These are phyloP conservation scores for Cercospora citrullina DNA, from an alignment of 2,329 filamentous ascomycete genomes.

Conservation along the genomic window DNA sequence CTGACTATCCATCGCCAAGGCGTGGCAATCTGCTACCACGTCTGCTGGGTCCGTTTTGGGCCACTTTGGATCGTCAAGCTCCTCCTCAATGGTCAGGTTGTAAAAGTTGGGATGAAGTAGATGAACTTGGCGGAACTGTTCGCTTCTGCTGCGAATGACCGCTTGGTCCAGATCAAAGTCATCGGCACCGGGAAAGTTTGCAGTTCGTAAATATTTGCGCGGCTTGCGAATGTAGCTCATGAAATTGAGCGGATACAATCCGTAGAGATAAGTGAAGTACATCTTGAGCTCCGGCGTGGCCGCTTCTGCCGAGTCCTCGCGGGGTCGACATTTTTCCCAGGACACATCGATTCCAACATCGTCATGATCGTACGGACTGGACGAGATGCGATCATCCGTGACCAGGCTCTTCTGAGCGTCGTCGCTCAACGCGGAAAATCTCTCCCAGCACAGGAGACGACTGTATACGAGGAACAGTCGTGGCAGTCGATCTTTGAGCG, in stretches of 20 bases:
- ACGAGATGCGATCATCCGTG: constrained; percentile 38
- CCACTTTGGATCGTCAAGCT: constrained; percentile 76
- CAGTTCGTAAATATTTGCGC: constrained; percentile 72
- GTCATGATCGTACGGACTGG: constrained; percentile 44
- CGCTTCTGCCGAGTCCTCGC: constrained; percentile 62
- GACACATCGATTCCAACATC: constrained; percentile 41
- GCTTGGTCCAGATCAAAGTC: constrained; percentile 76
- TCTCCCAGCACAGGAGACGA: constrained; percentile 76
- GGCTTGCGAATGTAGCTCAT: constrained; percentile 84
- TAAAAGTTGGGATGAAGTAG: constrained; percentile 84
- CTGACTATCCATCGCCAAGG: constrained; percentile 56
- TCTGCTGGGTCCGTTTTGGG: constrained; percentile 77
- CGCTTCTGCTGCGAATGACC: constrained; percentile 73
- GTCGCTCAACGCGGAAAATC: constrained; percentile 44
- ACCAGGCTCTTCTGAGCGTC: constrained; percentile 39
- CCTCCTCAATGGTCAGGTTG: constrained; percentile 73
- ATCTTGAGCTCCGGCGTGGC: constrained; percentile 67
- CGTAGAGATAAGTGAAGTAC: constrained; percentile 81
- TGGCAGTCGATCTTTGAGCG: constrained; percentile 67
- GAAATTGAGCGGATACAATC: constrained; percentile 81
- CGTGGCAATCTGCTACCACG: constrained; percentile 76
- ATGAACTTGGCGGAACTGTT: constrained; percentile 71
- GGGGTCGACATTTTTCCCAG: constrained; percentile 67
- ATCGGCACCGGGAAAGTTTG: constrained; percentile 67
- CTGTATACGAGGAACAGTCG: constrained; percentile 80